Evolutionary conservation across 2,329 filamentous ascomycete genomes (phyloP), one percentile per base, ranked within the genome.

Genomic region (Grosmannia penicillata): DNA sequence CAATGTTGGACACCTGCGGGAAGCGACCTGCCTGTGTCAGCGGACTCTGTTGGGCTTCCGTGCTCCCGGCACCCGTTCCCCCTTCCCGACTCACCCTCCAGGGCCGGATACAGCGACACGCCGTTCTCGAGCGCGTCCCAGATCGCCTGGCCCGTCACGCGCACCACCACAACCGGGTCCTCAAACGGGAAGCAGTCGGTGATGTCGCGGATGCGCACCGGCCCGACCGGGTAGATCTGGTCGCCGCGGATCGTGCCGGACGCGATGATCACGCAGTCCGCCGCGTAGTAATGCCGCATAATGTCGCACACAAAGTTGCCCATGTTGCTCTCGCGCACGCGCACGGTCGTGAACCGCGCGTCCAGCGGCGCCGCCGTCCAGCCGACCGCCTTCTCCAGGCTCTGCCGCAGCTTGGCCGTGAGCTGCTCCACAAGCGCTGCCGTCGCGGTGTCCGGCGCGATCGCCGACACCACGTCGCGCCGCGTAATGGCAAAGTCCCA

Each of bases 281-380:
- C 77, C 6, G 67, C 61, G 53, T 94, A 85, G 53, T 93, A 80
- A 44, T 75, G 75, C 8, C 84, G 72, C 84, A 94, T 93, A 19
- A 95, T 69, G 53, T 95, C 86, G 57, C 82, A 91, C 4, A 93
- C 80, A 55, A 93, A 93, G 57, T 94, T 94, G 2, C 82, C 85
- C 13, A 93, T 62, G 51, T 94, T 95, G 39, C 80, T 85, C 57
- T 94, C 86, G 33, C 63, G 66, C 17, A 73, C 63, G 10, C 86
- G 69, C 1, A 93, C 83, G 0, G 84, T 93, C 14, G 75, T 81
- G 56, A 94, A 95, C 3, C 86, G 78, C 2, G 82, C 82, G 53
- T 95, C 87, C 1, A 95, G 70, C 0, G 86, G 82, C 1, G 76
- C 78, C 0, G 79, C 75, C 0, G 85, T 93, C 60, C 82, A 93